Base-by-base conservation (phyloP, 2,329 filamentous ascomycete genomes). In the Gnomoniopsis sp. region DNA sequence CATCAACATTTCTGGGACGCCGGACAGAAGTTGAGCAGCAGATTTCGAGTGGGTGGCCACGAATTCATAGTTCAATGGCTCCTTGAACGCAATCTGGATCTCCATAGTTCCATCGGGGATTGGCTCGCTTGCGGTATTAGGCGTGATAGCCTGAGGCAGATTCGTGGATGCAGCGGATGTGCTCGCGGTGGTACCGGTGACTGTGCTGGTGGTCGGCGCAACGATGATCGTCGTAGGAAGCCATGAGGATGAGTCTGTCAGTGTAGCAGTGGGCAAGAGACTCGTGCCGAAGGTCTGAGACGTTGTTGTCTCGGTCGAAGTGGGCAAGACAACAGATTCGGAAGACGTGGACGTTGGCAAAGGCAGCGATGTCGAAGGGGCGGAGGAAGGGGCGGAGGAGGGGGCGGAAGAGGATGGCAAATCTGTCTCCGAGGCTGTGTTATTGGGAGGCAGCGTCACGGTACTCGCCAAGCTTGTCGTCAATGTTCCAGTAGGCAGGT, bases 31-130 rank as follows among this genome's bases (percentile, higher is more conserved):
- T 74, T 98, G 93, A 43, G 85, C 85, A 6, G 91, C 89, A 19
- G 92, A 89, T 63, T 88, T 80, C 15, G 85, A 79, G 62, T 88
- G 86, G 22, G 77, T 78, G 12, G 88, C 87, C 30, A 98, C 89
- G 69, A 96, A 96, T 10, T 83, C 77, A 72, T 95, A 99, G 76
- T 96, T 93, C 65, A 96, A 81, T 1, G 84, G 83, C 68, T 86
- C 88, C 54, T 85, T 78, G 81, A 98, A 97, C 36, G 90, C 95
- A 63, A 98, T 82, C 70, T 96, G 91, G 65, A 96, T 88, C 65
- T 90, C 74, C 3, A 84, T 86, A 1, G 84, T 86, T 65, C 90
- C 89, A 3, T 79, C 74, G 0, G 90, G 89, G 19, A 79, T 72
- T 4, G 75, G 60, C 11, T 71, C 65, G 21, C 79, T 77, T 51